phyloP scores from a whole-genome alignment of 2,329 filamentous ascomycete species.

The Ophiostoma fasciatum region DNA sequence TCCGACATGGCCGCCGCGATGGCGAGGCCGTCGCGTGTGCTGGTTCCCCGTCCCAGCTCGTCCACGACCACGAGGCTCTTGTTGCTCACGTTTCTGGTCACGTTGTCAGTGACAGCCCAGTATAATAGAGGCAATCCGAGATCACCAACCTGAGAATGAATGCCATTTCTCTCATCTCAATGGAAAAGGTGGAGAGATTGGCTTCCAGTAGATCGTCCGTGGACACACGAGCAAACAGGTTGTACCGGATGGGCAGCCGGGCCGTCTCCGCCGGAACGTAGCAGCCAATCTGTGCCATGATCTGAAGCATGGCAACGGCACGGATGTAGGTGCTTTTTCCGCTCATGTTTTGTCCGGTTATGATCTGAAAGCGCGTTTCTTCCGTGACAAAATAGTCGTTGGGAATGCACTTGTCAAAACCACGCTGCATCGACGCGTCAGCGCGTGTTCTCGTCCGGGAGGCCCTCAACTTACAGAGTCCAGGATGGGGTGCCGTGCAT shows the following conservation, averaged over 20 bases:
- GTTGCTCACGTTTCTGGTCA: conserved; percentile 59
- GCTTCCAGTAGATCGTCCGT: conserved; percentile 79
- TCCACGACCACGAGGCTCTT: conserved; percentile 75
- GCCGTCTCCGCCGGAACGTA: conserved; percentile 83
- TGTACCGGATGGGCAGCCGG: conserved; percentile 62
- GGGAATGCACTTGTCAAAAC: conserved; percentile 51
- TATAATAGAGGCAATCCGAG: too few species aligned
- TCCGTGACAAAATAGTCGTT: conserved; percentile 81
- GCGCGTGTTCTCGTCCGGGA: not conserved
- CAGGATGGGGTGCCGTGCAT: conserved; percentile 62
- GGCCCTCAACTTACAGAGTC: conserved; percentile 49
- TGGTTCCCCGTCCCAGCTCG: conserved; percentile 83
- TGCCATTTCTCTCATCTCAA: conserved; percentile 92
- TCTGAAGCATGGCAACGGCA: conserved; percentile 63
- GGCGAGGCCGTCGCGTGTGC: conserved; percentile 71
- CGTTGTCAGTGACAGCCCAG: too few species aligned
- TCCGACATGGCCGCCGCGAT: conserved; percentile 87
- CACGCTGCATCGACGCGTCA: conserved; percentile 7
- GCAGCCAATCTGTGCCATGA: conserved; percentile 89
- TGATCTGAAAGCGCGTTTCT: conserved; percentile 74
- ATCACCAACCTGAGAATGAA: conserved; percentile 56
- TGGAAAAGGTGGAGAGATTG: conserved; percentile 83
- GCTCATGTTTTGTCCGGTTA: conserved; percentile 97
- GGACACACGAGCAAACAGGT: conserved; percentile 76
- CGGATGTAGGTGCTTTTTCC: conserved; percentile 94